Conservation (phyloP, 345 rosid species). For the Aethionema arabicum region DNA sequence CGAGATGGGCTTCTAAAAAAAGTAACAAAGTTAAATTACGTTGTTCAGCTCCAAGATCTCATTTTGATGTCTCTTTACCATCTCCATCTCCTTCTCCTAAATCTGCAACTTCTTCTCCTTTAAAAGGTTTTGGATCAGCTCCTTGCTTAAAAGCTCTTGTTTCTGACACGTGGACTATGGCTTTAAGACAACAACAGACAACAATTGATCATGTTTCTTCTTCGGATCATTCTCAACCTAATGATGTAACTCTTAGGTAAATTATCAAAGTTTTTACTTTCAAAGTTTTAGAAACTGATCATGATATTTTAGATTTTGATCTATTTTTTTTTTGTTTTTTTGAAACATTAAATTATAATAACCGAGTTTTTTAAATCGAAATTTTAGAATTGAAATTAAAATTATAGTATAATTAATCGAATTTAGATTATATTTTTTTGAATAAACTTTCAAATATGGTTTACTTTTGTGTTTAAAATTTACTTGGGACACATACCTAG, state of each 20-base stretch:
- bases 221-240: conserved; percentile 21
- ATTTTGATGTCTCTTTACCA: conserved; percentile 42
- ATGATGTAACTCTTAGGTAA: conserved; percentile 24
- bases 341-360: no score
- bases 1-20: conserved; percentile 44
- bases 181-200: conserved; percentile 27
- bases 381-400: no score
- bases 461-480: neutral
- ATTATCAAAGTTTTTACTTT: conserved; percentile 34
- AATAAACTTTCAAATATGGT: neutral
- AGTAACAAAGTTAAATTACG: conserved; percentile 22
- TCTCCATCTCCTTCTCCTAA: conserved; percentile 26
- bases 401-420: no score
- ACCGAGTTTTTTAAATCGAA: neutral
- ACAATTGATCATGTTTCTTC: conserved; percentile 32
- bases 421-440: no score
- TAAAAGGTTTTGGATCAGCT: conserved; percentile 46
- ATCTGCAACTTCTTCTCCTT: conserved; percentile 36
- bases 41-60: conserved; percentile 38
- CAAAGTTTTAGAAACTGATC: no score
- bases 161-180: conserved; percentile 36
- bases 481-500: no score
- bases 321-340: no score
- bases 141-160: conserved; percentile 45
- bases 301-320: no score